These are phyloP conservation scores for Erysiphe neolycopersici DNA, from an alignment of 2,329 filamentous ascomycete species.

Conservation along the genomic window DNA sequence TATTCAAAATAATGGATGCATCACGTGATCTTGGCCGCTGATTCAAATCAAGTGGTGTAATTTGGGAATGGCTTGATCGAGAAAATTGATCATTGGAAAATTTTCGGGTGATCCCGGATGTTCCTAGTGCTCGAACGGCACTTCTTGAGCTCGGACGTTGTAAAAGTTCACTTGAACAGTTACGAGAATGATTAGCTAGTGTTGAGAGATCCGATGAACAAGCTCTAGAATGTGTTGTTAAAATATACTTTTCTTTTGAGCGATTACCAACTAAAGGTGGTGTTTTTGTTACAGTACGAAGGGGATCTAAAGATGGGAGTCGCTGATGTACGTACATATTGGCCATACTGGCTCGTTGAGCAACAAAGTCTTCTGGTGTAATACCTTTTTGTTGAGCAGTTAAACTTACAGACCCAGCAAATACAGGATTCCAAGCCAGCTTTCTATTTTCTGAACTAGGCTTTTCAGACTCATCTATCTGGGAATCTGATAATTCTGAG, in stretches of 20 bases:
- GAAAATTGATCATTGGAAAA: slow-evolving; percentile 22
- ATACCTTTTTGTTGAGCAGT: slow-evolving; percentile 19
- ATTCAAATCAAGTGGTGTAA: slow-evolving; percentile 21
- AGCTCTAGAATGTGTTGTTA: slow-evolving; percentile 17
- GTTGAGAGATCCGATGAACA: slow-evolving; percentile 21
- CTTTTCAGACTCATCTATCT: slow-evolving; percentile 10
- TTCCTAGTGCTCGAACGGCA: slow-evolving; percentile 17
- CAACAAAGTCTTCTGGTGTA: slow-evolving; percentile 60
- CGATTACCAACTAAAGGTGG: slow-evolving; percentile 18
- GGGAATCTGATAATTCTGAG: slow-evolving; percentile 16
- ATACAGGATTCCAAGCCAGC: slow-evolving; percentile 56
- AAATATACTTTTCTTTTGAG: slow-evolving; percentile 9
- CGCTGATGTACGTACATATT: slow-evolving; percentile 34
- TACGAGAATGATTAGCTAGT: slow-evolving; percentile 20
- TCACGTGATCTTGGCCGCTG: slow-evolving; percentile 31
- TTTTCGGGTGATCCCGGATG: slow-evolving; percentile 18
- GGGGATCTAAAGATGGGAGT: slow-evolving; percentile 23
- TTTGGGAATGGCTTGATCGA: slow-evolving; percentile 19
- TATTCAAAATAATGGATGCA: slow-evolving; percentile 17
- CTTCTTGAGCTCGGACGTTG: slow-evolving; percentile 31
- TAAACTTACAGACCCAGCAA: slow-evolving; percentile 19
- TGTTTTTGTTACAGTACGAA: slow-evolving; percentile 18
- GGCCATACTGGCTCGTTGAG: slow-evolving; percentile 39
- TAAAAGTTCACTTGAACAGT: slow-evolving; percentile 21
- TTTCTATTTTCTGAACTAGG: slow-evolving; percentile 30